Evolutionary conservation across 768 basidiomycete genomes (phyloP).

Genomic region (Melanogaster broomeanus): DNA sequence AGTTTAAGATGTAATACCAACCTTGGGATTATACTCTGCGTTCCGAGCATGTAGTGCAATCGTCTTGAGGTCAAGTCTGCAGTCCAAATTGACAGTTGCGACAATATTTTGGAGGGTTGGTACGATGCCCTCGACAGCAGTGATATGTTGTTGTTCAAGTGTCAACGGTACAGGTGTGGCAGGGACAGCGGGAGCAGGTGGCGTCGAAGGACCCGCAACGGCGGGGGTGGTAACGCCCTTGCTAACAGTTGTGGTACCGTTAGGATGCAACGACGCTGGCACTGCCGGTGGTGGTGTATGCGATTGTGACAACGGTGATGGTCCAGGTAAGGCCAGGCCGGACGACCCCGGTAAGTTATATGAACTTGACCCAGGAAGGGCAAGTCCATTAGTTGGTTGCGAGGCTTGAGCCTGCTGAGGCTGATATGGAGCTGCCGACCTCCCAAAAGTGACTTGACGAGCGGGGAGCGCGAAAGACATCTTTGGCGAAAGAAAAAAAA

Average conservation of each 20-base stretch:
- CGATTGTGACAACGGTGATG: conserved; percentile 56
- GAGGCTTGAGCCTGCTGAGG: conserved; percentile 40
- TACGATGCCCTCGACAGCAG: conserved; percentile 95
- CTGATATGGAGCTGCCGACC: conserved; percentile 51
- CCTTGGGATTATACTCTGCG: conserved; percentile 99
- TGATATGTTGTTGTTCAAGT: conserved; percentile 92
- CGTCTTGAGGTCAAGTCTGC: conserved; percentile 95
- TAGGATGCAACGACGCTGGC: conserved; percentile 18
- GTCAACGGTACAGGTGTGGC: conserved; percentile 75
- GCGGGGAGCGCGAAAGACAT: conserved; percentile 73
- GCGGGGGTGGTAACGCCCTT: conserved; percentile 39
- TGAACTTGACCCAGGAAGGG: conserved; percentile 50
- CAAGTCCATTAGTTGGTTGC: conserved; percentile 53
- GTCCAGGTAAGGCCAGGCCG: conserved; percentile 51
- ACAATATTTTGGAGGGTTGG: conserved; percentile 99
- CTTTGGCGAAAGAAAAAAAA: neutral
- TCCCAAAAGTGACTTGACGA: conserved; percentile 77
- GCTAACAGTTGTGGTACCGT: conserved; percentile 35
- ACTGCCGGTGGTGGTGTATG: conserved; percentile 32
- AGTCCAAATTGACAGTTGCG: conserved; percentile 97
- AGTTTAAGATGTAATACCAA: conserved; percentile 55
- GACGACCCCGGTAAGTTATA: conserved; percentile 45
- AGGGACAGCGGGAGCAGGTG: conserved; percentile 52
- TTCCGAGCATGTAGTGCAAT: conserved; percentile 97
- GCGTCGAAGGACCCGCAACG: conserved; percentile 59